Conservation (phyloP, 257 asterid genomes). For the Plantago major region DNA sequence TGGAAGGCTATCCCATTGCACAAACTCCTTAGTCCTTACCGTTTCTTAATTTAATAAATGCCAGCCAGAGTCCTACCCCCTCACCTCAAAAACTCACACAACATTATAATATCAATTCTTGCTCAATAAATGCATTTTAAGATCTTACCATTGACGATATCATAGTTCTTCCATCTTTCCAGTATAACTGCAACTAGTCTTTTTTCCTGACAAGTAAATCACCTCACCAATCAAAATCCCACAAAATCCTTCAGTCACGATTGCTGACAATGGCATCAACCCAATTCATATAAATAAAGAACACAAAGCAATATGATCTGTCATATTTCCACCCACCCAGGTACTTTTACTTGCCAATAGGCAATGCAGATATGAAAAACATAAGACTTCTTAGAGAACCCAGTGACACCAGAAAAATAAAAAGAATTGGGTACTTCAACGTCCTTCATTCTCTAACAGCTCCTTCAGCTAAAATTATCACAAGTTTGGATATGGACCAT, state of each 20-base stretch:
- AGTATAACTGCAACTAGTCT: slow-evolving; percentile 25
- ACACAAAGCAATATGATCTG: slow-evolving; percentile 2
- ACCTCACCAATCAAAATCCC: slow-evolving; percentile 19
- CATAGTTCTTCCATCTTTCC: slow-evolving; percentile 23
- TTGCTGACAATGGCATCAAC: slow-evolving; percentile 15
- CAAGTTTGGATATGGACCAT: not conserved
- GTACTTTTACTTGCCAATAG: too few relatives aligned
- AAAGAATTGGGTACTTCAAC: not conserved
- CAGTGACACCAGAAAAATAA: not conserved
- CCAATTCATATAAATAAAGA: slow-evolving; percentile 14
- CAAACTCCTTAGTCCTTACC: too few relatives aligned
- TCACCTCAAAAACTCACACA: slow-evolving; percentile 5
- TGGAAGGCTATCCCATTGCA: too few relatives aligned
- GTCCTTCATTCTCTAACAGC: not conserved
- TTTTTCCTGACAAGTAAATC: slow-evolving; percentile 33
- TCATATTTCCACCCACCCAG: too few relatives aligned
- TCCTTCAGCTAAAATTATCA: slow-evolving; percentile 1
- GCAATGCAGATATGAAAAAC: too few relatives aligned
- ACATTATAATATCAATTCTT: slow-evolving; percentile 19
- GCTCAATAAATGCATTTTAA: slow-evolving; percentile 21
- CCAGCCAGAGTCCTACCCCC: slow-evolving; percentile 7
- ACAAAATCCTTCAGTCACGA: not conserved
- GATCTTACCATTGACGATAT: slow-evolving; percentile 27
- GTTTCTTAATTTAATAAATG: not conserved
- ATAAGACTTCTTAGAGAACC: not conserved